phyloP scores from a whole-genome alignment of 306 rosid species.

The Ammopiptanthus mongolicus region DNA sequence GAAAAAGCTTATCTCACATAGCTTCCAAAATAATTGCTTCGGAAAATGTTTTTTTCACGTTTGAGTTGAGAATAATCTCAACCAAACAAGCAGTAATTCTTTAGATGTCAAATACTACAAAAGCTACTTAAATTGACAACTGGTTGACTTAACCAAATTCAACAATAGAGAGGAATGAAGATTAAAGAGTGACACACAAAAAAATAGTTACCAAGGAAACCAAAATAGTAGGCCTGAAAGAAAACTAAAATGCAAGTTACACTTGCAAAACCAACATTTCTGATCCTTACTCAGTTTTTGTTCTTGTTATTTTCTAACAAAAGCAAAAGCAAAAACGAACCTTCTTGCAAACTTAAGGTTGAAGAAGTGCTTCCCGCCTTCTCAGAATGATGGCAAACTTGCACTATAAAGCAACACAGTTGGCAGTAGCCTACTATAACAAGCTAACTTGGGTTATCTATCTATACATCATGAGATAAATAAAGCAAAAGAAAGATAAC shows the following conservation, averaged over 20 bases:
- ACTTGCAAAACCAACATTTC: constrained; percentile 8
- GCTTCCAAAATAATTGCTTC: no score
- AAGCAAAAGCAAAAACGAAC: constrained; percentile 9
- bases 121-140: neutral
- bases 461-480: constrained; percentile 28
- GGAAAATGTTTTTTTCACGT: no score
- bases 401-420: constrained; percentile 20
- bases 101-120: neutral
- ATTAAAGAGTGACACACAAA: neutral
- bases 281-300: neutral
- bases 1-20: no score
- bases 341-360: constrained; percentile 19
- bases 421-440: constrained; percentile 20
- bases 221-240: neutral
- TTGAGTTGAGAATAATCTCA: no score
- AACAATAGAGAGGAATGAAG: neutral
- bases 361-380: neutral
- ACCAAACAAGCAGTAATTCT: no score
- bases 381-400: constrained; percentile 3
- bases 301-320: constrained; percentile 1
- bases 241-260: neutral
- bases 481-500: constrained; percentile 29
- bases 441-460: constrained; percentile 25
- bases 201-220: neutral
- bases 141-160: constrained; percentile 21